Conservation (phyloP, 1,284 basidiomycete species). For the Austroboletus niveus region DNA sequence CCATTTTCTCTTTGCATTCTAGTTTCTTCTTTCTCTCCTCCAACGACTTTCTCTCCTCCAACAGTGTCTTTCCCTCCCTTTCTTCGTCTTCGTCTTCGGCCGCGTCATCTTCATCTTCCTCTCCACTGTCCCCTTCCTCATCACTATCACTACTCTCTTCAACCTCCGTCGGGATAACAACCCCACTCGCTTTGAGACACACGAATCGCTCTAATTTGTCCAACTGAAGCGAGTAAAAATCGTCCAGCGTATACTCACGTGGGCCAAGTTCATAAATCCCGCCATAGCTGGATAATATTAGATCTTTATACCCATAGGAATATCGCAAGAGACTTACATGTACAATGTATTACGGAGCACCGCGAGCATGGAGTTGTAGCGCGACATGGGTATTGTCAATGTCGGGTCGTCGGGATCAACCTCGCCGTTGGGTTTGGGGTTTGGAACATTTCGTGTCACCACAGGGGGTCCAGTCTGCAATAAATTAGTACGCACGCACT, state of each 20-base stretch:
- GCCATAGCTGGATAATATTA: slow-evolving; percentile 60
- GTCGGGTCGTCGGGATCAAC: slow-evolving; percentile 71
- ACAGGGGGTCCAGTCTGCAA: slow-evolving; percentile 4
- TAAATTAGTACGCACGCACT: neutral
- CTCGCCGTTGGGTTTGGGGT: slow-evolving; percentile 24
- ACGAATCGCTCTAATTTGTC: slow-evolving; percentile 79
- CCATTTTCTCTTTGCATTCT: slow-evolving; percentile 9
- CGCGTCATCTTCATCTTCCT: slow-evolving; percentile 46
- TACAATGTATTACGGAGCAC: slow-evolving; percentile 85
- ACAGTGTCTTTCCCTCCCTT: slow-evolving; percentile 8
- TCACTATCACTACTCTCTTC: slow-evolving; percentile 61
- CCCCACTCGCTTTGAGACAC: slow-evolving; percentile 67
- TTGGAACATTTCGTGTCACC: neutral
- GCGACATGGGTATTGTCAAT: slow-evolving; percentile 65
- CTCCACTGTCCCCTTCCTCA: slow-evolving; percentile 53
- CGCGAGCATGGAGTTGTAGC: slow-evolving; percentile 94
- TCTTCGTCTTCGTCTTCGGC: slow-evolving; percentile 41
- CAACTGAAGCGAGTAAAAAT: slow-evolving; percentile 74
- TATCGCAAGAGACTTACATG: slow-evolving; percentile 50
- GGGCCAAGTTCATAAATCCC: slow-evolving; percentile 83
- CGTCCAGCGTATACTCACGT: slow-evolving; percentile 83
- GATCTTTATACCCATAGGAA: neutral
- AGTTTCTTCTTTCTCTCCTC: slow-evolving; percentile 7
- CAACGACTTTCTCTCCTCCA: slow-evolving; percentile 5
- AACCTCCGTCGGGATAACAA: slow-evolving; percentile 61